Evolutionary conservation across 805 yeast genomes (phyloP).

Genomic region (Candida chilensis): DNA sequence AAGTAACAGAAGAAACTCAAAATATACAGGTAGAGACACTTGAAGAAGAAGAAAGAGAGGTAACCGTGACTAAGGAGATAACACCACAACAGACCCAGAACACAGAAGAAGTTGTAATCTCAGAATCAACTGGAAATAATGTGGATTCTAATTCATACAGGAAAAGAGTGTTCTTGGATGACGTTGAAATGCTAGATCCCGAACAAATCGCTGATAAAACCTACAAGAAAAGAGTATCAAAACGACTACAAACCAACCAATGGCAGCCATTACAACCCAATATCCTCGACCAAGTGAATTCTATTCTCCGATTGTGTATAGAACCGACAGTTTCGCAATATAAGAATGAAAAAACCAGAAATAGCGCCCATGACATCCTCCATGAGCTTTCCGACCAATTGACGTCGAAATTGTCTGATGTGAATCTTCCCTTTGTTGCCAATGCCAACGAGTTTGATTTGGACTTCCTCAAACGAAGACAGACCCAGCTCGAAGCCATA

Average conservation of each 20-base stretch:
- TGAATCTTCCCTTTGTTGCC: neutral
- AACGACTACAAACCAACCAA: neutral
- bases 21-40: conserved; percentile 1
- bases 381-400: neutral
- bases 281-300: neutral
- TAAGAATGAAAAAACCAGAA: neutral
- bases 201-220: neutral
- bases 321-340: neutral
- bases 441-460: neutral
- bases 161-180: too few species aligned
- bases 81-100: too few species aligned
- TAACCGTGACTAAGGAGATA: too few species aligned
- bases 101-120: too few species aligned
- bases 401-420: neutral
- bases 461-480: neutral
- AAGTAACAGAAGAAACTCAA: too few species aligned
- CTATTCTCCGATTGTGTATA: neutral
- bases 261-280: neutral
- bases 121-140: too few species aligned
- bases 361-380: neutral
- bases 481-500: neutral
- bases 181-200: too few species aligned
- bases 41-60: neutral
- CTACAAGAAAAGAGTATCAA: neutral
- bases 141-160: too few species aligned